Percentiles rank a stretch among this genome's conserved stretches.
Evolutionary conservation across 768 basidiomycete species (phyloP).

Genomic region (Pleurotus ostreatus): DNA sequence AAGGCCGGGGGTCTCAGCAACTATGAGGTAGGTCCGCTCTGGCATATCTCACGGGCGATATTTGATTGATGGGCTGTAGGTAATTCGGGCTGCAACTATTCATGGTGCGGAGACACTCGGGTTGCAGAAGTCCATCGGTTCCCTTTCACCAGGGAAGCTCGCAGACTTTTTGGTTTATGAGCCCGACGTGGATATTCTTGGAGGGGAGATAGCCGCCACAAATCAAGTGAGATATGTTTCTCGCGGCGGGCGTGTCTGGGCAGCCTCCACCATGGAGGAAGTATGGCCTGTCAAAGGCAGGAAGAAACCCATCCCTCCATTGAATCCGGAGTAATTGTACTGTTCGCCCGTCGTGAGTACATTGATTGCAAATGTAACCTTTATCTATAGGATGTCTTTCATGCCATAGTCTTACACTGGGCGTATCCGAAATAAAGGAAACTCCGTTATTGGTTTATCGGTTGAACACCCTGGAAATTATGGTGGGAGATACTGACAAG

Average conservation of each 20-base stretch:
- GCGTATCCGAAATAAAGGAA: too few species aligned
- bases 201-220: conserved; percentile 46
- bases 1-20: conserved; percentile 60
- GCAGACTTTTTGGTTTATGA: conserved; percentile 71
- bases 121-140: conserved; percentile 56
- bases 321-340: conserved; percentile 43
- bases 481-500: too few species aligned
- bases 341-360: too few species aligned
- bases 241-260: conserved; percentile 69
- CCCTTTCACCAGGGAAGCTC: conserved; percentile 60
- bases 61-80: conserved; percentile 28
- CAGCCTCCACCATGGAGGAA: conserved; percentile 62
- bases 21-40: conserved; percentile 50
- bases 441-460: too few species aligned
- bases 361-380: too few species aligned
- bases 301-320: conserved; percentile 49
- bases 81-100: conserved; percentile 65
- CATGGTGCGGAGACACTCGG: conserved; percentile 64
- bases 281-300: conserved; percentile 67
- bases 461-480: too few species aligned
- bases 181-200: conserved; percentile 52
- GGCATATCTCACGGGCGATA: neutral
- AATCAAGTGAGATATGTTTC: conserved; percentile 52
- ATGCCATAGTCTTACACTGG: too few species aligned
- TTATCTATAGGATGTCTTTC: too few species aligned